These are phyloP conservation scores for Wickerhamomyces strasburgensis DNA, from an alignment of 805 yeast species.

Conservation along the genomic window DNA sequence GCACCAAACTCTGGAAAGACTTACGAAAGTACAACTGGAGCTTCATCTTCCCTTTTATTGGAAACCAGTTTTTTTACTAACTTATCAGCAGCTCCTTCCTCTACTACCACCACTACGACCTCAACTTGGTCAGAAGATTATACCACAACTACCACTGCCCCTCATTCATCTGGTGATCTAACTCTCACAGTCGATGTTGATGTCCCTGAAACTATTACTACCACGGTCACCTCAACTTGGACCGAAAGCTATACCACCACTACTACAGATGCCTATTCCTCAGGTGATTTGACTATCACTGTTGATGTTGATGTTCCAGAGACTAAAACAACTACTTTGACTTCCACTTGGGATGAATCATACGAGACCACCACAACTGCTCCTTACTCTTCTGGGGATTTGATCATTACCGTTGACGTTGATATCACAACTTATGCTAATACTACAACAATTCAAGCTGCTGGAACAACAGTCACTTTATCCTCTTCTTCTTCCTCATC, in stretches of 20 bases:
- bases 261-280: conserved; percentile 20
- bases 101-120: conserved; percentile 5
- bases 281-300: conserved; percentile 14
- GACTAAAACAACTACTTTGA: conserved; percentile 7
- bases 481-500: neutral
- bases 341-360: conserved; percentile 3
- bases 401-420: conserved; percentile 8
- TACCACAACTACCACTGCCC: conserved; percentile 11
- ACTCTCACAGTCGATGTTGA: conserved; percentile 11
- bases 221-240: conserved; percentile 1
- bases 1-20: too few species aligned
- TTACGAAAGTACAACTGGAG: too few species aligned
- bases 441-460: neutral
- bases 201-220: conserved; percentile 7
- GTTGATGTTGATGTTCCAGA: conserved; percentile 7
- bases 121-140: conserved; percentile 2
- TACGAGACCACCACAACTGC: conserved; percentile 9
- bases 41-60: conserved; percentile 1
- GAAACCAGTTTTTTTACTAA: conserved; percentile 1
- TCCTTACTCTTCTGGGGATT: conserved; percentile 6
- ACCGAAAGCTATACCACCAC: conserved; percentile 11
- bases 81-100: conserved; percentile 1
- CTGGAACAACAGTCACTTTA: neutral
- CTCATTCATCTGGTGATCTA: conserved; percentile 8
- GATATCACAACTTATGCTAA: conserved; percentile 6